Percentiles rank a stretch among this genome's conserved stretches.
Evolutionary conservation across 164 flowering plant species (phyloP).

Genomic region (Macadamia integrifolia): DNA sequence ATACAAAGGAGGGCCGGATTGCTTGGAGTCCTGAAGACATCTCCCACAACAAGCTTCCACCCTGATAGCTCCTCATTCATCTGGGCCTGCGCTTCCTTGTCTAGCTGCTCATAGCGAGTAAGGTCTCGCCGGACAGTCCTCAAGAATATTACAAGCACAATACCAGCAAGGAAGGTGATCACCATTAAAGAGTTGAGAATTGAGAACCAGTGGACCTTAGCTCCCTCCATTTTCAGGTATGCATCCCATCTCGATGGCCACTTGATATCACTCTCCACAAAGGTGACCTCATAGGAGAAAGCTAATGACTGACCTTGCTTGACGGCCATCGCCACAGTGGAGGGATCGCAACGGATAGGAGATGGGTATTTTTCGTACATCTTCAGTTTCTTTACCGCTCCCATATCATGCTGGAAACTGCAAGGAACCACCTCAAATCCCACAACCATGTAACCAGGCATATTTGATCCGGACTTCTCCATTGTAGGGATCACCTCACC

Average conservation of each 20-base stretch:
- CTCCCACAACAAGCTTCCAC: conserved; percentile 88
- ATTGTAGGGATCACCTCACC: conserved; percentile 52
- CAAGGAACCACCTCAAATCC: conserved; percentile 85
- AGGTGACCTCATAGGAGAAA: conserved; percentile 66
- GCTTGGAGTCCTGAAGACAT: conserved; percentile 76
- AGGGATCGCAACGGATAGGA: conserved; percentile 52
- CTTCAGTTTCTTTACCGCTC: conserved; percentile 45
- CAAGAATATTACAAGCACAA: conserved; percentile 80
- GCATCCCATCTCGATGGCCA: conserved; percentile 98
- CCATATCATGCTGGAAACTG: conserved; percentile 42
- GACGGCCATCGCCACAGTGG: conserved; percentile 48
- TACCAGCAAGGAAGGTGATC: conserved; percentile 80
- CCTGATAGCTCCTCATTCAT: conserved; percentile 91
- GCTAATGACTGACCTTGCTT: conserved; percentile 60
- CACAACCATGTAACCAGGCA: conserved; percentile 79
- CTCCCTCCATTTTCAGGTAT: conserved; percentile 82
- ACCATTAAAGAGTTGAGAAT: conserved; percentile 84
- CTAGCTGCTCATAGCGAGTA: conserved; percentile 80
- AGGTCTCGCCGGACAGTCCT: conserved; percentile 77
- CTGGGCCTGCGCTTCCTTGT: conserved; percentile 90
- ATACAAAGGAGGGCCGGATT: conserved; percentile 55
- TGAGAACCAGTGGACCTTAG: conserved; percentile 89
- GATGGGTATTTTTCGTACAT: conserved; percentile 51
- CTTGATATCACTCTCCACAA: conserved; percentile 72
- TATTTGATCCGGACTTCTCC: conserved; percentile 32